Percentiles rank a stretch among this genome's conserved stretches.
Conservation (phyloP, 2,329 filamentous ascomycete genomes). For the Cytospora leucostoma region DNA sequence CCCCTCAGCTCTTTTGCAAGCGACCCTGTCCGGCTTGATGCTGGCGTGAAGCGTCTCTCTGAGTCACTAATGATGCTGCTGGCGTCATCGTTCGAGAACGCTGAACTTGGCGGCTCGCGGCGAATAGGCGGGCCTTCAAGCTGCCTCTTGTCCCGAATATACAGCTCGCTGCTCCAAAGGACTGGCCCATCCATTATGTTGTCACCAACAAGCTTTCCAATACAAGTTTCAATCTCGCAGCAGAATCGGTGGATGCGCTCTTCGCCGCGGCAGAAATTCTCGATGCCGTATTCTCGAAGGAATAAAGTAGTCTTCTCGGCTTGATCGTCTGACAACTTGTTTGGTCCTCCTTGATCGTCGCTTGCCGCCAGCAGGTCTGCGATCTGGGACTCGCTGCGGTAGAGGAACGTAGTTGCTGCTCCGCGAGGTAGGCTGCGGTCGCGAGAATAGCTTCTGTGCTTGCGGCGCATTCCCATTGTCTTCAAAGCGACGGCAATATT, state of each 20-base stretch:
- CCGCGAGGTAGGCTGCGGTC: constrained; percentile 46
- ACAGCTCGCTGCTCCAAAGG: constrained; percentile 90
- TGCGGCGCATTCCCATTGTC: constrained; percentile 76
- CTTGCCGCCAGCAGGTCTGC: constrained; percentile 83
- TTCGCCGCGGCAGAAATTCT: constrained; percentile 93
- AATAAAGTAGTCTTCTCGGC: constrained; percentile 81
- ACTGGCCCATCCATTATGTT: constrained; percentile 83
- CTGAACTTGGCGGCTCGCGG: constrained; percentile 50
- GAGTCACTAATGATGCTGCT: constrained; percentile 58
- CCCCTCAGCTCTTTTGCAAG: constrained; percentile 59
- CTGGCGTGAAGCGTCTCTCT: constrained; percentile 49
- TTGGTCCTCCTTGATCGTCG: constrained; percentile 83
- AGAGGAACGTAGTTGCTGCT: constrained; percentile 63
- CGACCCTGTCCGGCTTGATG: constrained; percentile 49
- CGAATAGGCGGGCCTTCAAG: constrained; percentile 49
- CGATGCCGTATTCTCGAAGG: constrained; percentile 78
- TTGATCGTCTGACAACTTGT: constrained; percentile 95
- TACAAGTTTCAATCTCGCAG: constrained; percentile 83
- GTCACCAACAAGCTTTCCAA: constrained; percentile 82
- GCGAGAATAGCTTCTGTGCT: constrained; percentile 53
- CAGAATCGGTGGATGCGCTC: constrained; percentile 93
- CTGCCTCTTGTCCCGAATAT: constrained; percentile 70
- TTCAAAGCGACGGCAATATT: constrained; percentile 86
- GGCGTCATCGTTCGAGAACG: constrained; percentile 52
- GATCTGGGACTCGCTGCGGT: constrained; percentile 80